Evolutionary conservation across 257 asterid species (phyloP).

Genomic region (Rhazya stricta): DNA sequence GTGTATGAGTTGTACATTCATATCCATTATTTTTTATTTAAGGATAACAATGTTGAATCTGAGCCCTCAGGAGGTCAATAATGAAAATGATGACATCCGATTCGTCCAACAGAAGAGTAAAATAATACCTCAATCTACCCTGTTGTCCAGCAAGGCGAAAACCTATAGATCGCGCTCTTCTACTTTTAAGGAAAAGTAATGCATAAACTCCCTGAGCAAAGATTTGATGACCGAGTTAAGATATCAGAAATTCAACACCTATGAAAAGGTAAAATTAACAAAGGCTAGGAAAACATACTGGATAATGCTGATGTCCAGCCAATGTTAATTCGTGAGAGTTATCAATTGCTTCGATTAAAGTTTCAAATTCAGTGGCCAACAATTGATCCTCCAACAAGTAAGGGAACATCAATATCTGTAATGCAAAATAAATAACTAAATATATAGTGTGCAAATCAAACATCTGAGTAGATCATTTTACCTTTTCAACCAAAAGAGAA

Average conservation of each 20-base stretch:
- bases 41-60: background rate
- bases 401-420: constrained; percentile 86
- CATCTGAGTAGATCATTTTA: background rate
- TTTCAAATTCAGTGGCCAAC: constrained; percentile 69
- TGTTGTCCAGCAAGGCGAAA: constrained; percentile 83
- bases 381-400: constrained; percentile 71
- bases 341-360: constrained; percentile 81
- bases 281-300: constrained; percentile 44
- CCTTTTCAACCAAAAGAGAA: too few relatives aligned
- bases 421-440: too few relatives aligned
- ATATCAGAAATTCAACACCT: constrained; percentile 19
- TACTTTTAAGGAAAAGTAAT: constrained; percentile 71
- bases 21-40: too few relatives aligned
- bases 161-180: constrained; percentile 88
- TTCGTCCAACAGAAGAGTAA: background rate
- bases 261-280: constrained; percentile 13
- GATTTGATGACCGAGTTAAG: constrained; percentile 14
- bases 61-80: background rate
- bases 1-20: too few relatives aligned
- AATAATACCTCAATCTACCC: constrained; percentile 78
- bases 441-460: background rate
- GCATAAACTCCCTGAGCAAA: constrained; percentile 79
- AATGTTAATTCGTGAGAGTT: constrained; percentile 76
- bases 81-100: background rate
- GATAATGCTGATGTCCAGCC: constrained; percentile 89